phyloP scores from a whole-genome alignment of 192 early-diverging fungal species.

The Entomortierella chlamydospora region DNA sequence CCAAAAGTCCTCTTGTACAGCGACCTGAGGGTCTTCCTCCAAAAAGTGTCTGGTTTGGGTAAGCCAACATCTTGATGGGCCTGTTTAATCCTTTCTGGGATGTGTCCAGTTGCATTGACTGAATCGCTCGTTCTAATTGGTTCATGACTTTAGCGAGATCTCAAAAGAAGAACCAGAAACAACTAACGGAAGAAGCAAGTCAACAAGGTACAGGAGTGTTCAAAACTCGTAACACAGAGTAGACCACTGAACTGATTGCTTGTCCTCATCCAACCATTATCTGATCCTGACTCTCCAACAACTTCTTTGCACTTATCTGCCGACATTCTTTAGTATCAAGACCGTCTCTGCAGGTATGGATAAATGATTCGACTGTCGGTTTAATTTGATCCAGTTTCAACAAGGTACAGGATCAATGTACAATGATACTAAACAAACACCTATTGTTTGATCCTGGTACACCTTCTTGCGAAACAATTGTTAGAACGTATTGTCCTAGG shows the following conservation, averaged over 20 bases:
- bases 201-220: constrained; percentile 9
- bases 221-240: background rate
- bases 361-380: too few relatives aligned
- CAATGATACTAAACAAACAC: background rate
- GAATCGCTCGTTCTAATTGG: too few relatives aligned
- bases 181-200: constrained; percentile 9
- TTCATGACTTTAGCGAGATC: constrained; percentile 17
- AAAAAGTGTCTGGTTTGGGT: constrained; percentile 57
- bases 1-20: constrained; percentile 55
- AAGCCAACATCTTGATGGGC: constrained; percentile 2
- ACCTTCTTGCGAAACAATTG: too few relatives aligned
- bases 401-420: background rate
- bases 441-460: background rate
- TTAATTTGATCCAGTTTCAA: background rate
- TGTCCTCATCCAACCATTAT: too few relatives aligned
- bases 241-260: background rate
- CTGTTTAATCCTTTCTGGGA: too few relatives aligned
- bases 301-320: background rate
- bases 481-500: constrained; percentile 65
- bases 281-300: too few relatives aligned
- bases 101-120: too few relatives aligned
- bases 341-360: background rate
- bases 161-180: constrained; percentile 42
- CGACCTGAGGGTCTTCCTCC: constrained; percentile 52
- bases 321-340: background rate